These are phyloP conservation scores for Chaetothyriales sp. DNA, from an alignment of 2,329 filamentous ascomycete genomes.

Conservation along the genomic window DNA sequence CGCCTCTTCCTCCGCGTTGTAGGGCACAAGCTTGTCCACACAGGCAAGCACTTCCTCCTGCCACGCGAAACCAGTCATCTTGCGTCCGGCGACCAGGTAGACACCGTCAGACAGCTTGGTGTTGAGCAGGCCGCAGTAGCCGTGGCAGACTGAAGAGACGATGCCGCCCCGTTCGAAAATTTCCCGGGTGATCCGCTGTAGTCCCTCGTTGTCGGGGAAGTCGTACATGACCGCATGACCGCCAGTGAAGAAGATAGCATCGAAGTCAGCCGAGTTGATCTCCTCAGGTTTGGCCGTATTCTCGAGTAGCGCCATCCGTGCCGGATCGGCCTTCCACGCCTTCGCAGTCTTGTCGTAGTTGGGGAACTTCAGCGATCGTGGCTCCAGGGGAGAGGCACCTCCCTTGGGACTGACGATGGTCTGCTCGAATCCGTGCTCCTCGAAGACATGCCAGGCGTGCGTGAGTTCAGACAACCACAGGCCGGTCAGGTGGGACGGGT, in stretches of 20 bases:
- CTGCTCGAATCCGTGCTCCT: neutral
- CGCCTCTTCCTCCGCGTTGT: neutral
- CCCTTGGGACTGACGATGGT: neutral
- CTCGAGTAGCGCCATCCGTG: slow-evolving; percentile 50
- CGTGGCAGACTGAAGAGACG: slow-evolving; percentile 39
- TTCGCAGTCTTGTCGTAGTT: slow-evolving; percentile 38
- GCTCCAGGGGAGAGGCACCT: slow-evolving; percentile 33
- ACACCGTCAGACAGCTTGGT: slow-evolving; percentile 31
- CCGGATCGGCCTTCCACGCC: slow-evolving; percentile 44
- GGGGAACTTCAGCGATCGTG: slow-evolving; percentile 41
- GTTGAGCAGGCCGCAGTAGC: slow-evolving; percentile 32
- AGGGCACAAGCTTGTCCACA: neutral
- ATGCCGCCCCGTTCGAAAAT: slow-evolving; percentile 37
- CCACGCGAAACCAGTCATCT: slow-evolving; percentile 36
- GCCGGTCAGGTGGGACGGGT: neutral
- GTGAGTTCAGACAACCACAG: neutral
- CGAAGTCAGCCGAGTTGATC: slow-evolving; percentile 47
- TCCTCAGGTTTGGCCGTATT: slow-evolving; percentile 41
- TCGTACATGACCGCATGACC: slow-evolving; percentile 44
- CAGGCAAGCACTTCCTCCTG: slow-evolving; percentile 26
- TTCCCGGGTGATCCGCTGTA: slow-evolving; percentile 32
- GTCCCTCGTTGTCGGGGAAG: slow-evolving; percentile 29
- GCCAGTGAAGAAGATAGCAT: slow-evolving; percentile 48
- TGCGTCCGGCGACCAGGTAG: slow-evolving; percentile 28
- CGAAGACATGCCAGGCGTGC: neutral